Evolutionary conservation across 2,329 filamentous ascomycete species (phyloP).

Genomic region (Neofusicoccum ribis): DNA sequence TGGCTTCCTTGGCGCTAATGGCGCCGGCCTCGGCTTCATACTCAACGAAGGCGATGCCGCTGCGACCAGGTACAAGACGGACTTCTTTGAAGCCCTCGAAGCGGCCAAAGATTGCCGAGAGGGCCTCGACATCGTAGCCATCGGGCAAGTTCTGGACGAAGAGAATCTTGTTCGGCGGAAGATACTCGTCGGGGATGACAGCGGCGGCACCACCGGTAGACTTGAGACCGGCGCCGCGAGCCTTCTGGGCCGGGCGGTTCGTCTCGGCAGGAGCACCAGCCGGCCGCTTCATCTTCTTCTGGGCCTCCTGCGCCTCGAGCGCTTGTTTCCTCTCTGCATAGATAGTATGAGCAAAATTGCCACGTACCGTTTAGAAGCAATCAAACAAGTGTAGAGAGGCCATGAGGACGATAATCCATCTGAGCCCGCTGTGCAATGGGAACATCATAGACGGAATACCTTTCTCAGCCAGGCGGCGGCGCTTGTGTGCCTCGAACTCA

Average conservation of each 20-base stretch:
- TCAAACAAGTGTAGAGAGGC: neutral
- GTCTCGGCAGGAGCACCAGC: slow-evolving; percentile 49
- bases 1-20: slow-evolving; percentile 91
- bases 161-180: slow-evolving; percentile 95
- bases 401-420: slow-evolving; percentile 15
- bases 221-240: slow-evolving; percentile 71
- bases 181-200: slow-evolving; percentile 93
- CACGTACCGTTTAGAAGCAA: neutral
- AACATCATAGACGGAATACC: slow-evolving; percentile 54
- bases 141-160: slow-evolving; percentile 92
- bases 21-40: slow-evolving; percentile 89
- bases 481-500: slow-evolving; percentile 86
- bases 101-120: slow-evolving; percentile 78
- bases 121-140: slow-evolving; percentile 76
- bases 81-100: slow-evolving; percentile 96
- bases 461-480: slow-evolving; percentile 82
- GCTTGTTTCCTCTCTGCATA: slow-evolving; percentile 73
- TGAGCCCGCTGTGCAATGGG: slow-evolving; percentile 13
- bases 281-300: slow-evolving; percentile 72
- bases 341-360: neutral
- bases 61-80: slow-evolving; percentile 79
- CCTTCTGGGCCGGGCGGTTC: slow-evolving; percentile 67
- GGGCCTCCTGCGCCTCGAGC: slow-evolving; percentile 73
- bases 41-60: slow-evolving; percentile 92
- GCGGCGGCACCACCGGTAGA: slow-evolving; percentile 66